A percentile compares a stretch with the other conserved stretches of the same genome.
Conservation (phyloP, 768 basidiomycete species). For the Rhodosporidiobolus odoratus region DNA sequence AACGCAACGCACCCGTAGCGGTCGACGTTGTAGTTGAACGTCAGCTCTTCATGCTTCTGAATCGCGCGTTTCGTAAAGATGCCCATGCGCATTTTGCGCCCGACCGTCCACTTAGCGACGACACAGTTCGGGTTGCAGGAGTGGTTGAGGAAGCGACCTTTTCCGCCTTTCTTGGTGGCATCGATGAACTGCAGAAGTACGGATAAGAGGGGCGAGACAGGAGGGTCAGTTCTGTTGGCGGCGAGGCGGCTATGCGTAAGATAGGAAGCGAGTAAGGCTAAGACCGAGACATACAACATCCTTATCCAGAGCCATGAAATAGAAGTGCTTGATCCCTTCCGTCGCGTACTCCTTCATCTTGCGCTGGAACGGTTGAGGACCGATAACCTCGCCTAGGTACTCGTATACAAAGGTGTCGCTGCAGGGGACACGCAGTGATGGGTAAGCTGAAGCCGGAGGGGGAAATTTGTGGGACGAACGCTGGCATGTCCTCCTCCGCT, state of each 20-base stretch:
- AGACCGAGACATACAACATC: constrained; percentile 67
- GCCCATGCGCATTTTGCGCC: constrained; percentile 84
- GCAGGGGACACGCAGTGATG: neutral
- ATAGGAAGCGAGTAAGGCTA: neutral
- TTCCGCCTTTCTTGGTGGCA: constrained; percentile 92
- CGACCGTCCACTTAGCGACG: constrained; percentile 97
- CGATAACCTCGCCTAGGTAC: constrained; percentile 94
- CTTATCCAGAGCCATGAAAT: constrained; percentile 99
- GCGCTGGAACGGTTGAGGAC: constrained; percentile 75
- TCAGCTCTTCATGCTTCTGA: constrained; percentile 75
- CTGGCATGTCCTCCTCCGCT: constrained; percentile 53
- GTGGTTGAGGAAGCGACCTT: constrained; percentile 96
- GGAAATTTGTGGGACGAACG: constrained; percentile 45
- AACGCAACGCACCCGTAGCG: constrained; percentile 75
- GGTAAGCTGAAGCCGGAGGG: neutral
- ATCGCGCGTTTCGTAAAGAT: constrained; percentile 64
- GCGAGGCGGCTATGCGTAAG: neutral
- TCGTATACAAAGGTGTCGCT: constrained; percentile 95
- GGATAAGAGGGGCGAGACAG: neutral
- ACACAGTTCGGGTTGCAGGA: constrained; percentile 96
- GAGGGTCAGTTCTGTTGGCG: neutral
- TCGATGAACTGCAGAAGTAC: constrained; percentile 73
- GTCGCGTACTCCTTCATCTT: constrained; percentile 89
- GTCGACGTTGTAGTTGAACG: constrained; percentile 99
- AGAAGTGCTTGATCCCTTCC: constrained; percentile 92